A percentile compares a stretch with the other conserved stretches of the same genome.
Conservation (phyloP, 495 filamentous ascomycete genomes). For the Penicillium malachiteum region DNA sequence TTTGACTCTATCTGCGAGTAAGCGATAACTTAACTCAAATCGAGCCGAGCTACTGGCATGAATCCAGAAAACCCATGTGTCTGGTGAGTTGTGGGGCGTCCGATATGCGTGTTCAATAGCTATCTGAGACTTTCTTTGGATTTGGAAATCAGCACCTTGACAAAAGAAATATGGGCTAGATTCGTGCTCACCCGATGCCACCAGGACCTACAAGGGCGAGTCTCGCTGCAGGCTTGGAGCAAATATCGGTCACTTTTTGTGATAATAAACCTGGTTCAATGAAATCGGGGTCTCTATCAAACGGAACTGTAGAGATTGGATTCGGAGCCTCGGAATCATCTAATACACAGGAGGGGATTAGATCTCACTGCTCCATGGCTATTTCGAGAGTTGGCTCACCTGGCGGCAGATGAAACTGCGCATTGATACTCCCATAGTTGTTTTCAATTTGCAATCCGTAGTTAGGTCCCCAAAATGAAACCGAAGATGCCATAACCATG, state of each 20-base stretch:
- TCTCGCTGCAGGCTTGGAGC: not conserved
- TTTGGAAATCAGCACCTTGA: no score
- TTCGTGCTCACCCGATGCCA: conserved; percentile 26
- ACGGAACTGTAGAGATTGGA: conserved; percentile 26
- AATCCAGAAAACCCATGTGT: conserved; percentile 53
- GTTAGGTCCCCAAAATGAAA: not conserved
- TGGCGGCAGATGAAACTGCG: not conserved
- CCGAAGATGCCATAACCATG: not conserved
- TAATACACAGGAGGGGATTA: not conserved
- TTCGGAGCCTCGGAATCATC: not conserved
- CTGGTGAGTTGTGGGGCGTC: conserved; percentile 29
- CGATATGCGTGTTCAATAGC: conserved; percentile 42
- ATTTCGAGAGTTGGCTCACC: conserved; percentile 5
- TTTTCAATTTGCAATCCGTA: conserved; percentile 1
- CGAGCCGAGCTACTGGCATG: conserved; percentile 37
- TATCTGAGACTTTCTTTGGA: conserved; percentile 38
- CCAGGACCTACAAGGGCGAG: conserved; percentile 30
- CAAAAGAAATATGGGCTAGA: no score
- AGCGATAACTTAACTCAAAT: conserved; percentile 38
- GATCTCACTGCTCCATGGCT: conserved; percentile 3
- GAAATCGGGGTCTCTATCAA: conserved; percentile 34
- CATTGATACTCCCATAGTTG: conserved; percentile 5
- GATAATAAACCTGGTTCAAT: conserved; percentile 24
- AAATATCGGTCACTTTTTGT: conserved; percentile 17
- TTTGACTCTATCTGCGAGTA: conserved; percentile 37